phyloP scores from a whole-genome alignment of 768 basidiomycete species.

The Russula foetens region DNA sequence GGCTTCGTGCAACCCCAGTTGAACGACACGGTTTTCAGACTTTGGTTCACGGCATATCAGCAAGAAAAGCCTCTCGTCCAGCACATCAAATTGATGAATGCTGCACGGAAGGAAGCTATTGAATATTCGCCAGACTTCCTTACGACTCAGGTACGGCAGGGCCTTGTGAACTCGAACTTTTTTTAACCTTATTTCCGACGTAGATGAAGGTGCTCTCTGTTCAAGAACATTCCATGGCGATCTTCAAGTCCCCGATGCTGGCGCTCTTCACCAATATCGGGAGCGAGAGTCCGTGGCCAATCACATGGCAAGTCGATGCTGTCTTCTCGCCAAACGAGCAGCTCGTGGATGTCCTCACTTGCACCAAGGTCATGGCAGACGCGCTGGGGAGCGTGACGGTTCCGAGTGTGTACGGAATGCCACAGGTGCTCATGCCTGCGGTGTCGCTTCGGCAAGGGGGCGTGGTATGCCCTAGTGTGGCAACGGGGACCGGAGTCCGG shows the following conservation, averaged over 20 bases:
- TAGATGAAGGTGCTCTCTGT: constrained; percentile 42
- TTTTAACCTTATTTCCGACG: background rate
- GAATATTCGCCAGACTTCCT: constrained; percentile 36
- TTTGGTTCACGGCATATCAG: constrained; percentile 53
- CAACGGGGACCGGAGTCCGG: constrained; percentile 16
- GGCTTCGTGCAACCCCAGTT: background rate
- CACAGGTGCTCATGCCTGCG: constrained; percentile 34
- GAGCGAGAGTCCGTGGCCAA: constrained; percentile 24
- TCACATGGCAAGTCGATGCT: constrained; percentile 38
- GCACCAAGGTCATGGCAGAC: constrained; percentile 32
- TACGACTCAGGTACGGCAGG: constrained; percentile 36
- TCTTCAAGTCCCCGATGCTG: constrained; percentile 51
- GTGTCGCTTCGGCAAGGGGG: constrained; percentile 24
- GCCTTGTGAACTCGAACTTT: background rate
- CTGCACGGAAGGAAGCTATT: constrained; percentile 44
- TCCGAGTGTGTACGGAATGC: constrained; percentile 36
- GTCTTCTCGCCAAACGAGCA: constrained; percentile 34
- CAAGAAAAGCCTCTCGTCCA: constrained; percentile 41
- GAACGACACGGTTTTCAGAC: constrained; percentile 27
- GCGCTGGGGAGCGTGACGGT: constrained; percentile 36
- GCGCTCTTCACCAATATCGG: constrained; percentile 50
- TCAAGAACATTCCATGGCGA: constrained; percentile 33
- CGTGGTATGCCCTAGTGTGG: constrained; percentile 19
- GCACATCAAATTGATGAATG: constrained; percentile 43
- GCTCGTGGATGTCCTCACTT: constrained; percentile 49